Base-by-base conservation (phyloP, 1,284 basidiomycete genomes). In the Polyporus tsugae region DNA sequence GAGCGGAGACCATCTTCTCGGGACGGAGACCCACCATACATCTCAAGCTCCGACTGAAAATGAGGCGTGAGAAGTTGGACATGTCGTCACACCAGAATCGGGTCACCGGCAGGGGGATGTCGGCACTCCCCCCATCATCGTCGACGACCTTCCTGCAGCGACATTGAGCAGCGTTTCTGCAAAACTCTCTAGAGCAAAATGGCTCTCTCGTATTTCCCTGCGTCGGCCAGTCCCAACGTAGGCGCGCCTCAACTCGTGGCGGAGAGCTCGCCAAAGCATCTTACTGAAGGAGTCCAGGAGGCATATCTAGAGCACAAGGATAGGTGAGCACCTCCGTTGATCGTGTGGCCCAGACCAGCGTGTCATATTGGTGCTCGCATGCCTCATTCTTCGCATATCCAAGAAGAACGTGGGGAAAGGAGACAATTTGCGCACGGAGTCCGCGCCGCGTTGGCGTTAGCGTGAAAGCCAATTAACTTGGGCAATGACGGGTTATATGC, bases 261-360 rank as follows among this genome's bases (percentile, higher is more conserved):
- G 62, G 73, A 76, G 70, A 68, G 69, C 63, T 72, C 69, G 61
- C 70, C 71, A 44, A 76, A 72, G 65, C 71, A 72, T 55, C 57
- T 72, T 49, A 75, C 65, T 58, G 77, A 92, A 75, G 90, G 91
- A 78, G 88, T 91, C 57, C 90, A 94, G 82, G 90, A 90, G 75
- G 87, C 85, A 11, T 95, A 91, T 78, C 81, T 93, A 70, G 87
- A 89, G 74, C 87, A 88, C 71, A 93, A 90, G 79, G 87, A 92
- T 72, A 83, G 86, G 93, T 92, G 75, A 71, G 87, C 80, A 35
- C 1, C 39, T 11, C 46, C 5, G 38, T 63, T 39, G 42, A 19
- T 65, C 22, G 36, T 25, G 57, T 38, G 33, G 46, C 60, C 60
- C 9, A 33, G 42, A 15, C 39, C 4, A 5, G 64, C 29, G 55